Evolutionary conservation across 148 eudicot species (phyloP), one percentile per base, ranked within the genome.

Genomic region (Polygonum aviculare): DNA sequence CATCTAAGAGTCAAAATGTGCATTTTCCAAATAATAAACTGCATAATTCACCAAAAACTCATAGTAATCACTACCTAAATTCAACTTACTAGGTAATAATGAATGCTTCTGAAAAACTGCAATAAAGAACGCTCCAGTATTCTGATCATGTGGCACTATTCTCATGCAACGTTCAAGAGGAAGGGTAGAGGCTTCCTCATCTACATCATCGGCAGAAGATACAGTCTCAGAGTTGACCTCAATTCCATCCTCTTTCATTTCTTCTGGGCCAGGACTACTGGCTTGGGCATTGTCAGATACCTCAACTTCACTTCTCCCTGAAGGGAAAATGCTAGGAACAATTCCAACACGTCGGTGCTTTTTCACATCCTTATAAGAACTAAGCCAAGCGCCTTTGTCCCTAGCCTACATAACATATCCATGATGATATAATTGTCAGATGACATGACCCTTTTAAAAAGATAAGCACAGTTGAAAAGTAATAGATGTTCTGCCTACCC

Each of bases 81-180:
- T 21, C 15, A 7, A 79, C 21, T 81, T 86, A 95, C 99, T 92
- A 77, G 99, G 94, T 73, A 89, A 81, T 77, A 86, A 81, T 76
- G 97, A 88, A 76, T 78, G 83, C 75, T 95, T 95, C 76, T 85
- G 90, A 69, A 95, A 83, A 78, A 95, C 91, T 6, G 99, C 97
- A 79, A 95, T 87, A 79, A 95, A 95, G 84, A 95, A 95, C 78
- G 99, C 91, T 73, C 99, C 99, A 73, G 83, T 89, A 80, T 95
- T 93, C 81, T 95, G 99, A 78, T 95, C 99, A 87, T 95, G 99
- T 65, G 99, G 99, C 74, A 95, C 88, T 85, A 95, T 89, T 82
- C 99, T 87, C 93, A 95, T 92, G 82, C 99, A 95, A 57, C 85
- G 90, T 83, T 92, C 99, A 69, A 95, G 87, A 72, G 99, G 97